phyloP scores from a whole-genome alignment of 148 eudicot genomes.

The Linanthus parryae region DNA sequence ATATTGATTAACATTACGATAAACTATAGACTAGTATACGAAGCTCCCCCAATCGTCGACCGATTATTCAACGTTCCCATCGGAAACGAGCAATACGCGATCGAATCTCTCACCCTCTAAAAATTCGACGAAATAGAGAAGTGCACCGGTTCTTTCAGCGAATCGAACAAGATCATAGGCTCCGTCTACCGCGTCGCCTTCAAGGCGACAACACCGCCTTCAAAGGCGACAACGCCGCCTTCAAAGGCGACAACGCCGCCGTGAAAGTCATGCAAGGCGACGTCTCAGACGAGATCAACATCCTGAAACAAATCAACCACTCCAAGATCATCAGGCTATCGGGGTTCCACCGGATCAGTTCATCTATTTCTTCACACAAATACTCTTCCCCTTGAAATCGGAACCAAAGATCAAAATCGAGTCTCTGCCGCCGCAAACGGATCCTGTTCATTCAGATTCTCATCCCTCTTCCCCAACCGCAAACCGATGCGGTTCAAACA shows the following conservation, averaged over 20 bases:
- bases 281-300: constrained; percentile 54
- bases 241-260: constrained; percentile 66
- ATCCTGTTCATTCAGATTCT: too few relatives aligned
- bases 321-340: constrained; percentile 59
- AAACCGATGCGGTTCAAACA: constrained; percentile 11
- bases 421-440: constrained; percentile 12
- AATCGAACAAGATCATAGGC: constrained; percentile 43
- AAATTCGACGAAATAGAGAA: constrained; percentile 43
- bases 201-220: too few relatives aligned
- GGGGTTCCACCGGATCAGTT: constrained; percentile 18
- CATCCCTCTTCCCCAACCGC: constrained; percentile 1
- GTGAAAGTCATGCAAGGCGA: constrained; percentile 64
- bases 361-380: constrained; percentile 50
- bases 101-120: constrained; percentile 54
- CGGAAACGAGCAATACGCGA: constrained; percentile 43
- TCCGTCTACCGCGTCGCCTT: constrained; percentile 53
- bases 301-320: constrained; percentile 64
- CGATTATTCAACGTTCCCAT: too few relatives aligned
- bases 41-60: too few relatives aligned
- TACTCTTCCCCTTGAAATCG: constrained; percentile 50
- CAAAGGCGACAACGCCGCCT: constrained; percentile 42
- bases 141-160: constrained; percentile 52
- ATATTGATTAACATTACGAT: too few relatives aligned
- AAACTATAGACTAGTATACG: too few relatives aligned
- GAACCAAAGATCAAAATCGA: constrained; percentile 29